Conservation (phyloP, 2,329 filamentous ascomycete genomes). For the Fusarium sp. region DNA sequence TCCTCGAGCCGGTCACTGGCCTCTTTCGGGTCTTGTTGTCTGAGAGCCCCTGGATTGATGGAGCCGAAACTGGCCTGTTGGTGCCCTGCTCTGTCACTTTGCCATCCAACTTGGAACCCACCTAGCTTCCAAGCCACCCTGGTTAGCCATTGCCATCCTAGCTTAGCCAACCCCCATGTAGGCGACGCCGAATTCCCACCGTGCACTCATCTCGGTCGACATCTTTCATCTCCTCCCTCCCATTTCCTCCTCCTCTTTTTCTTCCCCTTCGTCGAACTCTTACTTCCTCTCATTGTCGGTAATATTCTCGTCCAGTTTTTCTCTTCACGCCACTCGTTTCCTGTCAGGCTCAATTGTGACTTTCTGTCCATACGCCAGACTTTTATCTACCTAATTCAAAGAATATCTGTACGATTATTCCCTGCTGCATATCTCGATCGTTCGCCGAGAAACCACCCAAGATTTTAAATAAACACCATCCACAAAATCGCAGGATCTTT, state of each 20-base stretch:
- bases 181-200: conserved; percentile 41
- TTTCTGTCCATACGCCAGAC: conserved; percentile 37
- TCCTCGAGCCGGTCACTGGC: conserved; percentile 27
- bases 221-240: conserved; percentile 43
- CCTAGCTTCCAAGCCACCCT: conserved; percentile 6
- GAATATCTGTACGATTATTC: conserved; percentile 29
- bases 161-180: conserved; percentile 23
- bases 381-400: conserved; percentile 40
- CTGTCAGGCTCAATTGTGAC: conserved; percentile 47
- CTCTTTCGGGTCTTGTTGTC: conserved; percentile 30
- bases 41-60: conserved; percentile 35
- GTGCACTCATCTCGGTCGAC: conserved; percentile 43
- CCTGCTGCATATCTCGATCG: conserved; percentile 28
- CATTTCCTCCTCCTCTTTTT: conserved; percentile 41
- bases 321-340: conserved; percentile 55
- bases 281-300: conserved; percentile 45
- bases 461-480: conserved; percentile 31
- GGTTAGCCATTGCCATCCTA: neutral
- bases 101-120: conserved; percentile 28
- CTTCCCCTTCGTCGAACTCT: conserved; percentile 41
- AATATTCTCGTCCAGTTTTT: conserved; percentile 47
- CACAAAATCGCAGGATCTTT: conserved; percentile 32
- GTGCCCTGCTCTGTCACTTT: conserved; percentile 34
- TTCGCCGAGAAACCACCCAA: conserved; percentile 42
- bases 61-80: conserved; percentile 32